Percentiles rank a stretch among this genome's conserved stretches.
Evolutionary conservation across 169 alveolate species (phyloP).

Genomic region (Neospora caninum): DNA sequence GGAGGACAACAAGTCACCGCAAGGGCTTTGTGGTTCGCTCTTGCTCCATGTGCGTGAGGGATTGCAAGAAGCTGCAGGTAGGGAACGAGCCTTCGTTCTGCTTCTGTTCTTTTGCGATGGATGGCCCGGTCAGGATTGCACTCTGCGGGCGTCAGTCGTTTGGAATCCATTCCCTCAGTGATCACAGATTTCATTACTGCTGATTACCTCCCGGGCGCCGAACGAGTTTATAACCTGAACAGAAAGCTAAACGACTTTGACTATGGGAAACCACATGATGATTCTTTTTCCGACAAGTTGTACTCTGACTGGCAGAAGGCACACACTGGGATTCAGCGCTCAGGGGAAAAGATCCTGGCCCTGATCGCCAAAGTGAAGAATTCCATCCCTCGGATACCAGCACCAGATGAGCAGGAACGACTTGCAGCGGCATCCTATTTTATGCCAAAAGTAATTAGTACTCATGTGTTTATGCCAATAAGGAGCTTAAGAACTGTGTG

Average conservation of each 20-base stretch:
- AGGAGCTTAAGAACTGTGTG: not conserved
- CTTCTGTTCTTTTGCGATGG: too few relatives aligned
- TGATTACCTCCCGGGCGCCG: not conserved
- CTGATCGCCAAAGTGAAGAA: slow-evolving; percentile 4
- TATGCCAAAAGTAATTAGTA: not conserved
- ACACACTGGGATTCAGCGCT: not conserved
- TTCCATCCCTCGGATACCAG: not conserved
- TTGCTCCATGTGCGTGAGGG: not conserved
- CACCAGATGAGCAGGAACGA: not conserved
- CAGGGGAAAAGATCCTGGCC: not conserved
- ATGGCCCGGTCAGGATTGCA: not conserved
- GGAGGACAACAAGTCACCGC: not conserved
- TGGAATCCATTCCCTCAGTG: not conserved
- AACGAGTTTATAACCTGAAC: not conserved
- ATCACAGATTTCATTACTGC: not conserved
- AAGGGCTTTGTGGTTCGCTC: not conserved
- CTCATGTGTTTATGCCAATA: not conserved
- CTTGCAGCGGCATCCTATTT: not conserved
- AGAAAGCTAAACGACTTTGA: not conserved
- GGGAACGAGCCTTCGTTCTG: not conserved
- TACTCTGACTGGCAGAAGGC: not conserved
- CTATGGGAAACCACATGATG: not conserved
- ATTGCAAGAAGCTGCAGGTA: not conserved
- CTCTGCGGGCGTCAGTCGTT: too few relatives aligned
- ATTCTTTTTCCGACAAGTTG: not conserved